Conservation (phyloP, 1,139 yeast species). For the Pichia sp. region DNA sequence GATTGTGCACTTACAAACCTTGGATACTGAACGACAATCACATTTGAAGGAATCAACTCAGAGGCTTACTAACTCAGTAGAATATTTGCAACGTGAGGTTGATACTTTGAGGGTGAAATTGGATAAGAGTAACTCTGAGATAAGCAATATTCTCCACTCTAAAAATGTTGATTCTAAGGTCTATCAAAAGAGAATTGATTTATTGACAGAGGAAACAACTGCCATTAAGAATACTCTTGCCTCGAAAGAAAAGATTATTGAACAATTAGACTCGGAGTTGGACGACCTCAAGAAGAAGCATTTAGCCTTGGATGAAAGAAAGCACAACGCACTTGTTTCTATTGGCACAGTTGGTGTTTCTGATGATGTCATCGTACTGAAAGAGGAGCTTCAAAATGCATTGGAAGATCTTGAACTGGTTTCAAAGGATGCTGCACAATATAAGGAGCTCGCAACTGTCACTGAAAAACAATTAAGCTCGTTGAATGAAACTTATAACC, state of each 20-base stretch:
- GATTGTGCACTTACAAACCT: constrained; percentile 54
- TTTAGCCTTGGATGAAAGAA: constrained; percentile 29
- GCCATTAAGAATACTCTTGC: constrained; percentile 35
- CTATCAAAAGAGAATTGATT: constrained; percentile 61
- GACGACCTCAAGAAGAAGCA: constrained; percentile 21
- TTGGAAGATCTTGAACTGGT: constrained; percentile 42
- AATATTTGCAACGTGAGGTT: constrained; percentile 44
- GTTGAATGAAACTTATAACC: constrained; percentile 37
- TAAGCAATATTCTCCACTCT: constrained; percentile 39
- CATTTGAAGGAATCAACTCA: constrained; percentile 44
- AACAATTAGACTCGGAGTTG: constrained; percentile 23
- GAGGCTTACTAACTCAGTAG: constrained; percentile 44
- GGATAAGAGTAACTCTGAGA: constrained; percentile 43
- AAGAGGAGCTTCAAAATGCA: constrained; percentile 35
- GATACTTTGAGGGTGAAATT: constrained; percentile 37
- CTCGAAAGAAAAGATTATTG: constrained; percentile 34
- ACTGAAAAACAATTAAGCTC: constrained; percentile 42
- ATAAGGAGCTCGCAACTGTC: constrained; percentile 41
- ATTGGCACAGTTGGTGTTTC: constrained; percentile 28
- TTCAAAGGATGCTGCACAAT: constrained; percentile 40
- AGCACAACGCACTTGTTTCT: constrained; percentile 32
- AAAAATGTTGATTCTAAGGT: constrained; percentile 53
- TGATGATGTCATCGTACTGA: constrained; percentile 30
- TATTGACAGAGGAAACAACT: constrained; percentile 42
- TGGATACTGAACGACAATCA: constrained; percentile 54